Conservation (phyloP, 2,329 filamentous ascomycete species). For the Knoxdaviesia capensis region DNA sequence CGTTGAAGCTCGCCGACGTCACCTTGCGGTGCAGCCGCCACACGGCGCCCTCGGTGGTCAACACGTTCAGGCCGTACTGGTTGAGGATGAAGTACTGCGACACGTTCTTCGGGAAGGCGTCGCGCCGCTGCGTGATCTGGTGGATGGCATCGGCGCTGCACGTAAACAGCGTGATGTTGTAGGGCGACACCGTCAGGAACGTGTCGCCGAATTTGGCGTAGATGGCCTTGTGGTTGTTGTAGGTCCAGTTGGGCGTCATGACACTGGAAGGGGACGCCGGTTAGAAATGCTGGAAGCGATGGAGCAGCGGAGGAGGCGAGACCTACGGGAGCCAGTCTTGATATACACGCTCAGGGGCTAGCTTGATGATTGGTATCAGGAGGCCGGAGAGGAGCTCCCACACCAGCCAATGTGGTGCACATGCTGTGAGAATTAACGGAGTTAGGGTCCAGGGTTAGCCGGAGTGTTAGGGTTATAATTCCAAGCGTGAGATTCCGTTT, state of each 20-base stretch:
- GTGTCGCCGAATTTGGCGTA: constrained; percentile 41
- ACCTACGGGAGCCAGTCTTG: constrained; percentile 39
- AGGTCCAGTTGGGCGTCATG: constrained; percentile 39
- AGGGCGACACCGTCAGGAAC: constrained; percentile 43
- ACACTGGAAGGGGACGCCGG: constrained; percentile 15
- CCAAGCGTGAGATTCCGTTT: too few species aligned
- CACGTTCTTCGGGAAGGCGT: constrained; percentile 39
- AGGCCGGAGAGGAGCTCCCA: too few species aligned
- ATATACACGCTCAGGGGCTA: constrained; percentile 33
- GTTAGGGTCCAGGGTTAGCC: too few species aligned
- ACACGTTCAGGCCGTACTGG: constrained; percentile 47
- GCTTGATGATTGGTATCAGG: constrained; percentile 33
- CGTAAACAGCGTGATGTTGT: constrained; percentile 29
- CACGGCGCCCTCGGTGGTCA: constrained; percentile 45
- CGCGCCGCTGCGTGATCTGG: constrained; percentile 44
- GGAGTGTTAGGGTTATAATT: too few species aligned
- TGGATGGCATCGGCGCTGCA: constrained; percentile 44
- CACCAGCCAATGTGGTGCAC: too few species aligned
- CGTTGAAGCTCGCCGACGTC: constrained; percentile 52
- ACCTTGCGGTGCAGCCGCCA: constrained; percentile 60
- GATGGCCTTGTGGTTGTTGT: constrained; percentile 30
- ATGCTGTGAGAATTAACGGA: too few species aligned
- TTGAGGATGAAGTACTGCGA: constrained; percentile 15
- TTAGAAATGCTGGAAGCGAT: too few species aligned
- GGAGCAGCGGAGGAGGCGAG: not conserved